Evolutionary conservation across 768 basidiomycete species (phyloP), one percentile per base, ranked within the genome.

Genomic region (Ramaria rubella): DNA sequence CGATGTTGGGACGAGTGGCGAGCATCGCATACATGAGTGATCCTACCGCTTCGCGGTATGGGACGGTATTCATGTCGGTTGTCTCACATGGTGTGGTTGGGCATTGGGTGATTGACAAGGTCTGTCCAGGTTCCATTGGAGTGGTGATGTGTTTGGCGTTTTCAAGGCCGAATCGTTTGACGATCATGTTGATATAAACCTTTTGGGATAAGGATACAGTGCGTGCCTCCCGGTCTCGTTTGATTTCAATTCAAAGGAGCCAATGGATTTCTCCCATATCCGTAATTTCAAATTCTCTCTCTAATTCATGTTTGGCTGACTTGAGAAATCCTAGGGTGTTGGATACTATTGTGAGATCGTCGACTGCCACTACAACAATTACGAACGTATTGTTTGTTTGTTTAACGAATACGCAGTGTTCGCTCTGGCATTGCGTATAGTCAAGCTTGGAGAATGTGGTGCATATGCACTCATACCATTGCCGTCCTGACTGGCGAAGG

Each of bases 171-270:
- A 63, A 71, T 8, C 60, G 58, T 8, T 60, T 58, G 15, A 50
- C 49, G 8, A 50, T 49, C 4, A 15, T 11, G 23, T 65, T 54
- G 14, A 75, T 64, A 38, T 70, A 73, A 11, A 60, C 59, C 0
- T 55, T 49, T 46, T 72, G 44, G 19, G 7, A 8, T 8, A 46
- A 8, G 7, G 44, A 24, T 21, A 55, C 6, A 2, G 58, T 54
- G 8, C 64, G 58, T 4, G 52, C 21, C 14, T 55, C 42, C 2
- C 46, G 49, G 38, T 67, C 59, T 2, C 62, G 59, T 3, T 55
- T 49, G 24, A 76, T 58, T 24, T 69, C 61, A 21, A 75, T 64
- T 5, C 72, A 69, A 4, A 76, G 58, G 3, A 74, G 56, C 57
- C 63, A 67, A 9, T 26, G 23, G 5, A 34, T 33, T 17, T 36